phyloP scores from a whole-genome alignment of 169 alveolate species.

The Cryptosporidium meleagridis region DNA sequence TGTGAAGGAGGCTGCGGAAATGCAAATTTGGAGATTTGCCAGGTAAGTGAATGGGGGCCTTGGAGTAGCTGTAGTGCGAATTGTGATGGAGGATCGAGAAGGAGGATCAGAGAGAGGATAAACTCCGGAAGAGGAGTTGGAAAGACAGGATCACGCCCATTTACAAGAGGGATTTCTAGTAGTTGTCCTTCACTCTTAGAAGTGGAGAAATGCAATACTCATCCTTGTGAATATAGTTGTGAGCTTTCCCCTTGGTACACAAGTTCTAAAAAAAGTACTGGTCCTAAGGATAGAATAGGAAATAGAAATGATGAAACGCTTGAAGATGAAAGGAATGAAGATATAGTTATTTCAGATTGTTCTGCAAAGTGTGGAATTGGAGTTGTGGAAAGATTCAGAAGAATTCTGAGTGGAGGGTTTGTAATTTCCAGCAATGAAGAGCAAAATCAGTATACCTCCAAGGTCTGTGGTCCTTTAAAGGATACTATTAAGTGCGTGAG shows the following conservation, averaged over 20 bases:
- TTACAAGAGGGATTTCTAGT: conserved; percentile 26
- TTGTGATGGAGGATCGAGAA: conserved; percentile 61
- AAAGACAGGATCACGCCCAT: conserved; percentile 14
- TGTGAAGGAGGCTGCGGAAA: conserved; percentile 7
- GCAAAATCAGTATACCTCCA: neutral
- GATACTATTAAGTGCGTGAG: conserved; percentile 35
- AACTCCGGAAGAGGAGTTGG: conserved; percentile 1
- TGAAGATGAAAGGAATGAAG: neutral
- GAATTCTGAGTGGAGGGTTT: neutral
- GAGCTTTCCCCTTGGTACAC: conserved; percentile 26
- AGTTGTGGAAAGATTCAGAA: conserved; percentile 11
- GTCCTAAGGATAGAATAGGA: neutral
- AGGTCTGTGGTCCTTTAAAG: conserved; percentile 22
- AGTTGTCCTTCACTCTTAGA: conserved; percentile 43
- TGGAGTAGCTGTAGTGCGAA: conserved; percentile 70
- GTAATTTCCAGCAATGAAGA: neutral
- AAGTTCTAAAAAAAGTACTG: neutral
- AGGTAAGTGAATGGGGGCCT: conserved; percentile 71
- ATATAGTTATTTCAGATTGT: conserved; percentile 22
- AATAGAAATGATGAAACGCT: too few species aligned
- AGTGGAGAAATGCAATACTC: conserved; percentile 55
- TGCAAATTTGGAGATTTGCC: conserved; percentile 21
- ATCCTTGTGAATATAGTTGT: conserved; percentile 32
- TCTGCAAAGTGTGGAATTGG: conserved; percentile 66
- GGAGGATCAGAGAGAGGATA: conserved; percentile 42